A percentile compares a stretch with the other conserved stretches of the same genome.
Conservation (phyloP, 306 rosid species). For the Medicago lupulina region DNA sequence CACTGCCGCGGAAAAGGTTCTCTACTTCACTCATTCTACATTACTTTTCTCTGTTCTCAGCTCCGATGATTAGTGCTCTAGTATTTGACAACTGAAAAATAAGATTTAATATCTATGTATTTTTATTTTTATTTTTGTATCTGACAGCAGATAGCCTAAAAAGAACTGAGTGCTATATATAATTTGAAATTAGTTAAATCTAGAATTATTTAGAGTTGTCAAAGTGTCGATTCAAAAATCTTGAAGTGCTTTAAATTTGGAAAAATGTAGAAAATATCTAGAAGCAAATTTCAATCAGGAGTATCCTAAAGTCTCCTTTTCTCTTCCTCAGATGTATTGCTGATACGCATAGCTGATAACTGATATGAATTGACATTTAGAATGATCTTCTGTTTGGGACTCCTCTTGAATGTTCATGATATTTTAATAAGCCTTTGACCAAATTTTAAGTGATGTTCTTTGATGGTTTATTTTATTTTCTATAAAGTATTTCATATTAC, state of each 20-base stretch:
- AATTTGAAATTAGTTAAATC: background rate
- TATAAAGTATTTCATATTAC: conserved; percentile 16
- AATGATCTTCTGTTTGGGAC: background rate
- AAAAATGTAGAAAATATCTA: background rate
- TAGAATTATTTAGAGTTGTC: background rate
- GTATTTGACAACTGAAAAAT: background rate
- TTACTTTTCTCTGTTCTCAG: conserved; percentile 4
- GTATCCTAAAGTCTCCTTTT: background rate
- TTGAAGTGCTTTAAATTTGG: background rate
- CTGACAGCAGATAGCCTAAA: background rate
- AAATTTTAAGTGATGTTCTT: background rate
- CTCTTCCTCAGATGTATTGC: no score
- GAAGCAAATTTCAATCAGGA: background rate
- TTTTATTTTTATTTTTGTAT: no score
- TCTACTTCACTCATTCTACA: conserved; percentile 25
- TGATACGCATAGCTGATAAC: no score
- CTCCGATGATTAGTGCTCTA: background rate
- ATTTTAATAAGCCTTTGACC: background rate
- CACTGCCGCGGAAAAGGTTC: conserved; percentile 91
- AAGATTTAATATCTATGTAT: background rate
- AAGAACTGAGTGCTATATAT: background rate
- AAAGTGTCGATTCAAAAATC: background rate
- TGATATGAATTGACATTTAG: background rate
- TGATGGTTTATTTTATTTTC: conserved; percentile 31
- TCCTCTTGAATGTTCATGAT: background rate